phyloP scores from a whole-genome alignment of 768 basidiomycete genomes.

The Panus rudis region DNA sequence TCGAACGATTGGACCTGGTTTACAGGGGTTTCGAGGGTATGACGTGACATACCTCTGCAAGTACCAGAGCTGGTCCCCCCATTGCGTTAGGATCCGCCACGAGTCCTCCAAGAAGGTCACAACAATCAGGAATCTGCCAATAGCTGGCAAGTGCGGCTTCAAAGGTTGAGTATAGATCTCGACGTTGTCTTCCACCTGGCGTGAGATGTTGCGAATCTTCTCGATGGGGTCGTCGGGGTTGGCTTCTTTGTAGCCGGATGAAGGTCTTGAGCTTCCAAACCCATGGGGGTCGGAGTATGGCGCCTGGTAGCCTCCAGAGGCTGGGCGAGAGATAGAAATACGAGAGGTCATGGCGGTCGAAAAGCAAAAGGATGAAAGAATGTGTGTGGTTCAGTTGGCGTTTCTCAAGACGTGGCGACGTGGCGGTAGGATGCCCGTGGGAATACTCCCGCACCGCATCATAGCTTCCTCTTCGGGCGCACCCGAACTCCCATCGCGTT shows the following conservation, averaged over 20 bases:
- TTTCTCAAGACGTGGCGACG: conserved; percentile 18
- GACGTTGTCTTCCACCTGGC: conserved; percentile 83
- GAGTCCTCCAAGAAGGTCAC: conserved; percentile 99
- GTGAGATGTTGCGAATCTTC: conserved; percentile 62
- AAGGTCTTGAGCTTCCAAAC: conserved; percentile 63
- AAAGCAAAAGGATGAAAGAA: conserved; percentile 14
- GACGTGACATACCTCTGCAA: conserved; percentile 63
- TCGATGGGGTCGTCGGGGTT: conserved; percentile 79
- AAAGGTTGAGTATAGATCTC: conserved; percentile 92
- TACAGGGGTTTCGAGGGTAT: neutral
- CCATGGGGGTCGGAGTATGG: conserved; percentile 88
- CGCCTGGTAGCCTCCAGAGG: conserved; percentile 40
- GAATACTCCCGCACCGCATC: conserved; percentile 14
- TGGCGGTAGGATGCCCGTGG: conserved; percentile 24
- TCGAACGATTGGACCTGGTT: neutral
- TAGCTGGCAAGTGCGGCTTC: conserved; percentile 87
- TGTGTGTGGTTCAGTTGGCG: conserved; percentile 6
- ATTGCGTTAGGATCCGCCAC: conserved; percentile 86
- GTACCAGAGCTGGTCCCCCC: conserved; percentile 98
- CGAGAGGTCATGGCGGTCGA: conserved; percentile 62
- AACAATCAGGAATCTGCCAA: conserved; percentile 95
- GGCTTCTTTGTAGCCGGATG: conserved; percentile 69
- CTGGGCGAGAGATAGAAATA: conserved; percentile 74
- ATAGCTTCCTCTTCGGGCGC: conserved; percentile 7
- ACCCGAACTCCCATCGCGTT: neutral